Conservation (phyloP, 1,284 basidiomycete species). For the Golubevia pallescens region DNA sequence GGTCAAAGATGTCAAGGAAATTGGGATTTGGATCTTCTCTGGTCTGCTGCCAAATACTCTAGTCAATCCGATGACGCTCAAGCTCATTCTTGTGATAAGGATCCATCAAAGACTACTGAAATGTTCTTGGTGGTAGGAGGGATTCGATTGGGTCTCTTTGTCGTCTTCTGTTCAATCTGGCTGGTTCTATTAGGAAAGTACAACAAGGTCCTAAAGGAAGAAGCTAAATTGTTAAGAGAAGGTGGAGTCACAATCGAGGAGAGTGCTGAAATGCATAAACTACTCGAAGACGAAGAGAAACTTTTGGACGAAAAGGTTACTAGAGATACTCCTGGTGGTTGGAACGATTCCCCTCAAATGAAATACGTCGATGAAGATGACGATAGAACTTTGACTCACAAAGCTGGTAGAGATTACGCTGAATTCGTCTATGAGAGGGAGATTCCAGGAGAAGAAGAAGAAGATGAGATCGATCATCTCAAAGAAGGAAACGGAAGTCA, state of each 20-base stretch:
- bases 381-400: background rate
- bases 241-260: constrained; percentile 5
- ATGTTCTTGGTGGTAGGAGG: constrained; percentile 15
- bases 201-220: constrained; percentile 11
- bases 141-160: constrained; percentile 12
- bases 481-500: background rate
- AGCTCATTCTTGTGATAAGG: constrained; percentile 6
- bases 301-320: background rate
- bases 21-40: constrained; percentile 21
- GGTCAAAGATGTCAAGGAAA: constrained; percentile 11
- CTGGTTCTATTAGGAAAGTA: constrained; percentile 11
- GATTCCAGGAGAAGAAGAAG: background rate
- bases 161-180: constrained; percentile 15
- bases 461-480: background rate
- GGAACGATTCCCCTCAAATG: background rate
- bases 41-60: constrained; percentile 12
- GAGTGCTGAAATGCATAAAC: constrained; percentile 20
- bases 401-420: background rate
- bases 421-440: background rate
- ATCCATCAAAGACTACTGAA: constrained; percentile 1
- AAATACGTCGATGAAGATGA: background rate
- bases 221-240: background rate
- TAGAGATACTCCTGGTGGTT: background rate
- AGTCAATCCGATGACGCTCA: constrained; percentile 1
- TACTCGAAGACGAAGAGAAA: constrained; percentile 16